Percentiles rank a stretch among this genome's conserved stretches.
phyloP scores from a whole-genome alignment of 306 rosid species.

The Boehmeria nivea region DNA sequence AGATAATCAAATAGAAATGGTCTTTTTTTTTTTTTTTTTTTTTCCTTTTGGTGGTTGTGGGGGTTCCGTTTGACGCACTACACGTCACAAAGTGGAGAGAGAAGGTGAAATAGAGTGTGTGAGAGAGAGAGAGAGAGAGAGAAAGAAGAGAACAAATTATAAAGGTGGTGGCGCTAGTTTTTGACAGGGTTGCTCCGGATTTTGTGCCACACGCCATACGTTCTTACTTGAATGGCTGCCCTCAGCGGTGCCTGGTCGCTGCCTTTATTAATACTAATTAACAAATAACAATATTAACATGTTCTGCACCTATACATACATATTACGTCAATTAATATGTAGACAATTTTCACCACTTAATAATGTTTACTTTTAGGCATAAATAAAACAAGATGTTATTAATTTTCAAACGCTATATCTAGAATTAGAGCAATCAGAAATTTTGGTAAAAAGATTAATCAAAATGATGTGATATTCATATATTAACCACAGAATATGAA shows the following conservation, averaged over 20 bases:
- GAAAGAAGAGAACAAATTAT: constrained; percentile 39
- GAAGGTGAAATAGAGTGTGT: constrained; percentile 22
- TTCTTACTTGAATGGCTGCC: constrained; percentile 48
- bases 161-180: constrained; percentile 51
- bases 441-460: too few relatives aligned
- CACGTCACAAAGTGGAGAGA: constrained; percentile 20
- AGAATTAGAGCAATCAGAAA: too few relatives aligned
- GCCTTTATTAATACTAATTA: constrained; percentile 23
- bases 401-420: too few relatives aligned
- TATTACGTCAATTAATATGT: too few relatives aligned
- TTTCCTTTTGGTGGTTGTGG: constrained; percentile 10
- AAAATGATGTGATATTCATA: too few relatives aligned
- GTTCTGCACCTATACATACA: too few relatives aligned
- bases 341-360: too few relatives aligned
- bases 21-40: not conserved
- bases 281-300: too few relatives aligned
- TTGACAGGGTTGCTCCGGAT: constrained; percentile 47
- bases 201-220: constrained; percentile 58
- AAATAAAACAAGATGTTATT: too few relatives aligned
- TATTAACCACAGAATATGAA: too few relatives aligned
- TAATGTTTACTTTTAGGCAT: too few relatives aligned
- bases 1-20: too few relatives aligned
- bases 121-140: constrained; percentile 19
- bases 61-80: constrained; percentile 18
- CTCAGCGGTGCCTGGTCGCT: constrained; percentile 47